Evolutionary conservation across 305 asterid genomes (phyloP), one percentile per base, ranked within the genome.

Genomic region (Fraxinus velutina): DNA sequence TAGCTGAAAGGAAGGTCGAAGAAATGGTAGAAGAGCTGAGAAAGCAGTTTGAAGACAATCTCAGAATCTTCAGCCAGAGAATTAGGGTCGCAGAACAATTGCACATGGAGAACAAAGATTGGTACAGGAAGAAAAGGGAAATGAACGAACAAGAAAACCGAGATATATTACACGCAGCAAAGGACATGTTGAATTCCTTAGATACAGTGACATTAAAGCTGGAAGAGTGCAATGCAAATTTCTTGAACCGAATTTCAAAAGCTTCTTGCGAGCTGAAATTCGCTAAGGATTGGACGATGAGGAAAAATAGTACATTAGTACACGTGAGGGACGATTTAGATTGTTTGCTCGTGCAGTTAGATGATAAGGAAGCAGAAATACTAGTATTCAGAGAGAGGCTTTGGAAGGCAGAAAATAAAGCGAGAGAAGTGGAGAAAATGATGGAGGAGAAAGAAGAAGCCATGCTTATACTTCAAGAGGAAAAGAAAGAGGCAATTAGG

Each of bases 401-500:
- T 0, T 90, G 94, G 94, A 90, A 88, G 77, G 86, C 90, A 2
- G 97, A 95, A 19, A 85, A 90, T 17, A 93, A 86, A 78, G 89
- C 86, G 36, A 92, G 94, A 78, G 98, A 93, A 75, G 75, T 92
- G 82, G 94, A 92, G 91, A 93, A 90, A 62, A 66, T 78, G 79
- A 76, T 92, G 5, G 82, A 89, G 75, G 96, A 89, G 77, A 89
- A 77, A 47, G 98, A 93, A 30, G 99, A 93, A 34, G 89, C 79
- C 2, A 85, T 89, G 91, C 22, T 92, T 27, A 90, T 81, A 21
- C 88, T 93, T 5, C 83, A 84, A 77, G 98, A 95, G 84, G 97
- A 92, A 84, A 95, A 95, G 70, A 86, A 93, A 79, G 99, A 95
- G 86, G 98, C 99, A n/a, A 95, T 95, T 34, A 90, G 98, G 79